These are phyloP conservation scores for Ophiognomonia clavigignenti-juglandacearum DNA, from an alignment of 2,329 filamentous ascomycete species.

Conservation along the genomic window DNA sequence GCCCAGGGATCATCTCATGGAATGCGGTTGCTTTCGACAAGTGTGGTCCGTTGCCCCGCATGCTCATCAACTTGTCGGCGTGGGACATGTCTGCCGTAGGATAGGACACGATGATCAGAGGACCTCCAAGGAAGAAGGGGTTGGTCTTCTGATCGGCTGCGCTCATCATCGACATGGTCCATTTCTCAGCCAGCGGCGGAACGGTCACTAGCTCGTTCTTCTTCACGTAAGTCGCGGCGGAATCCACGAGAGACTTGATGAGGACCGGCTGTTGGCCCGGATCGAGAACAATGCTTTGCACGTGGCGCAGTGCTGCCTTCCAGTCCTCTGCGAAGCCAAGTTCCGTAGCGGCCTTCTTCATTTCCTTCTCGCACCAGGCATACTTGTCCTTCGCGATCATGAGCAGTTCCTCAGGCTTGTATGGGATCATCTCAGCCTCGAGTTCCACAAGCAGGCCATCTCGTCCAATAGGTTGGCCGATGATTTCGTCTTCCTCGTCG, in stretches of 20 bases:
- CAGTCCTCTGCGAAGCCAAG: conserved; percentile 45
- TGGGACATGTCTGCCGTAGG: conserved; percentile 49
- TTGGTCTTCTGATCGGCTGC: conserved; percentile 47
- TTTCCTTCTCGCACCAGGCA: conserved; percentile 50
- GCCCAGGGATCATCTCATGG: conserved; percentile 57
- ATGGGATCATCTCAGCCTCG: conserved; percentile 52
- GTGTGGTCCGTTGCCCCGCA: conserved; percentile 54
- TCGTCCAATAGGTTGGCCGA: conserved; percentile 52
- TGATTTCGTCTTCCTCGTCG: conserved; percentile 42
- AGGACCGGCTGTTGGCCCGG: conserved; percentile 49
- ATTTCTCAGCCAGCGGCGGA: conserved; percentile 46
- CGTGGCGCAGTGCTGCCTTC: conserved; percentile 49
- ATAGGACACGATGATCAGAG: conserved; percentile 50
- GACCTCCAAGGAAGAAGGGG: conserved; percentile 56
- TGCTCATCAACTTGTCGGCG: conserved; percentile 52
- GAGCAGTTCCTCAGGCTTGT: conserved; percentile 52
- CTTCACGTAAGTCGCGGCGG: conserved; percentile 49
- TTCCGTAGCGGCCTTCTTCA: conserved; percentile 43
- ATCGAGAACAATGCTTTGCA: conserved; percentile 49
- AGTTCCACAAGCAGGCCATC: conserved; percentile 47
- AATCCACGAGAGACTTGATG: conserved; percentile 44
- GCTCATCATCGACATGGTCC: conserved; percentile 53
- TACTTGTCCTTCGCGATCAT: conserved; percentile 46
- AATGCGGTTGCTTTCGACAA: conserved; percentile 56
- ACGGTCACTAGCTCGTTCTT: conserved; percentile 51